Base-by-base conservation (phyloP, 2,329 filamentous ascomycete species). In the Coleophoma crateriformis region DNA sequence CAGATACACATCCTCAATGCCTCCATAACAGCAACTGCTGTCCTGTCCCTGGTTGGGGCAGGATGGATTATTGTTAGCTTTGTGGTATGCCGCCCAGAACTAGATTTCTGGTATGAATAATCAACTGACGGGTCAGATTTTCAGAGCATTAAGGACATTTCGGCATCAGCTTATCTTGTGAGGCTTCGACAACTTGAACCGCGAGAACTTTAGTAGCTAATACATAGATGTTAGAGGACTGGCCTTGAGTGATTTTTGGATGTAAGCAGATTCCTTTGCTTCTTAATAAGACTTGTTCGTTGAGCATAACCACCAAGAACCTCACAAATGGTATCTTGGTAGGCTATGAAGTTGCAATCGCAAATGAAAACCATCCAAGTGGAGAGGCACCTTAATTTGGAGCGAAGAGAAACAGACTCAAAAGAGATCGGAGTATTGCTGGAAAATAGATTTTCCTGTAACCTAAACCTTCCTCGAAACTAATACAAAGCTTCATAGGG, bases 91-190 rank as follows among this genome's bases (percentile, higher is more conserved):
- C 27, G 17, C 19, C 14, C 10, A 20, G 17, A 14, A 35, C 13
- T 19, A n/a, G 22, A 20, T 39, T 14, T 13, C 33, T 20, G 4
- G 37, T 33, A 37, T n/a, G 27, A 27, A 27, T 5, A 40, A 5
- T 41, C 12, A 8, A 41, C 41, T 33, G 41, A 44, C 22, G 17
- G 12, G 19, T 32, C 47, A 71, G 68, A 50, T 64, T n/a, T 70
- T 71, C 52, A 64, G 63, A 45, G 56, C 61, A 46, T 55, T 70
- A 19, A 58, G 68, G 22, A 66, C 61, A 8, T 71, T 71, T 51
- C 62, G 69, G 3, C 69, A 71, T 54, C 67, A 69, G 48, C 60
- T 72, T 14, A 71, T 72, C 38, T 54, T 71, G 48, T 60, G 47
- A 42, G 50, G 15, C 15, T 17, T 38, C 3, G 13, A 17, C 54